Evolutionary conservation across 441 rosid species (phyloP).

Genomic region (Adansonia grandidieri): DNA sequence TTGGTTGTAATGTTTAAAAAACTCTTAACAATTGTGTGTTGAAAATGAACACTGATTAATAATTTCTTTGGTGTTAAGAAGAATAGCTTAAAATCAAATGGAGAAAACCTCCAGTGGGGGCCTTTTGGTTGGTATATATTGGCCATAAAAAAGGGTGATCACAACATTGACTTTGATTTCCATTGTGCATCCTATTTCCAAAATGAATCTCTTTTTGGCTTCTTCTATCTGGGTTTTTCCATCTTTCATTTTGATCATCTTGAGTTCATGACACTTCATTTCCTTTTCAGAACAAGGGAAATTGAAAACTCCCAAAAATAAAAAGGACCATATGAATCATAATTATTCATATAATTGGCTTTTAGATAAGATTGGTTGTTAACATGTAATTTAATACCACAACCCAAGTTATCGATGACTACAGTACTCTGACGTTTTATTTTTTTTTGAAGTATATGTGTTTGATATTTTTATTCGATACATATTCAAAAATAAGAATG

Average conservation of each 20-base stretch:
- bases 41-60: neutral
- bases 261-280: neutral
- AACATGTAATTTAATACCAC: slow-evolving; percentile 7
- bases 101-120: slow-evolving; percentile 13
- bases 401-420: neutral
- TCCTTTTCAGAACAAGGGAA: neutral
- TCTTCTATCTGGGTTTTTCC: slow-evolving; percentile 32
- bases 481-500: no score
- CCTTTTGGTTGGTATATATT: slow-evolving; percentile 34
- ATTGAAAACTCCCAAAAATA: neutral
- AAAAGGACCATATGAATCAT: neutral
- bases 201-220: slow-evolving; percentile 46
- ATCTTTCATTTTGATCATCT: slow-evolving; percentile 6
- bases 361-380: slow-evolving; percentile 6
- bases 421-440: no score
- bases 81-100: neutral
- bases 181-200: slow-evolving; percentile 8
- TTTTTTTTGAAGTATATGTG: no score
- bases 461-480: no score
- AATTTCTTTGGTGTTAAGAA: neutral
- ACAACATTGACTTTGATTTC: slow-evolving; percentile 31
- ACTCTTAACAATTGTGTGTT: neutral
- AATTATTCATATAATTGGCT: slow-evolving; percentile 4
- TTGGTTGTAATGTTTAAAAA: neutral
- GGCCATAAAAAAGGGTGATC: slow-evolving; percentile 27